These are phyloP conservation scores for Hymenotorrendiella dingleyae DNA, from an alignment of 2,329 filamentous ascomycete species.

Conservation along the genomic window DNA sequence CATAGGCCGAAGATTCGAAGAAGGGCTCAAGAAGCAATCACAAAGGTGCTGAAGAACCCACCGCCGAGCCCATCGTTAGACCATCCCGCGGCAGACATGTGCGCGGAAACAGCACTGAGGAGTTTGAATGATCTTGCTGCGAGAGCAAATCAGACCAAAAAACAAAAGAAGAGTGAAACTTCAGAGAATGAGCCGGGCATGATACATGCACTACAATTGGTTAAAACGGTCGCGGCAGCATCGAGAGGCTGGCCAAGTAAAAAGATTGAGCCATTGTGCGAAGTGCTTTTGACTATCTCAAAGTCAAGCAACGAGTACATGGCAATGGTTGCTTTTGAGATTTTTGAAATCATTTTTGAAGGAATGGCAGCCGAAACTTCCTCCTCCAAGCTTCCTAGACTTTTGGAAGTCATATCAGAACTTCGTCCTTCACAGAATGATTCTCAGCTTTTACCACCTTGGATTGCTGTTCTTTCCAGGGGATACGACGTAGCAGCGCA, in stretches of 20 bases:
- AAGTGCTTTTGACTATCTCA: slow-evolving; percentile 82
- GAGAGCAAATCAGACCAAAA: slow-evolving; percentile 56
- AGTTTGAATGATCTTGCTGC: slow-evolving; percentile 69
- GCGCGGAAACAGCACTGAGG: slow-evolving; percentile 81
- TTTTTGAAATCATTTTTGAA: slow-evolving; percentile 95
- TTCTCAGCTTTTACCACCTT: slow-evolving; percentile 87
- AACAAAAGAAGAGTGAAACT: slow-evolving; percentile 57
- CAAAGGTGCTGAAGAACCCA: slow-evolving; percentile 74
- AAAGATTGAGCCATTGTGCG: slow-evolving; percentile 89
- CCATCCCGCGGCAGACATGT: slow-evolving; percentile 93
- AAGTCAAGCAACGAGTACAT: slow-evolving; percentile 90
- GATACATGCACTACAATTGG: slow-evolving; percentile 86
- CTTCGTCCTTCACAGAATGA: slow-evolving; percentile 88
- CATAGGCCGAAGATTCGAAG: slow-evolving; percentile 90
- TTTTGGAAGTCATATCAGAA: slow-evolving; percentile 88
- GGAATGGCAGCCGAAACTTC: slow-evolving; percentile 81
- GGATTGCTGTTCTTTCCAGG: slow-evolving; percentile 91
- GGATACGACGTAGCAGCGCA: slow-evolving; percentile 93
- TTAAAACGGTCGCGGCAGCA: slow-evolving; percentile 81
- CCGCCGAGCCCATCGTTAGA: slow-evolving; percentile 90
- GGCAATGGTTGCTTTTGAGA: slow-evolving; percentile 93
- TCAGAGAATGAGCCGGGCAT: slow-evolving; percentile 71
- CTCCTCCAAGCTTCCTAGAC: slow-evolving; percentile 79
- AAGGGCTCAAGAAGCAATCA: slow-evolving; percentile 83
- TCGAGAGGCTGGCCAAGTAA: slow-evolving; percentile 94